A percentile compares a stretch with the other conserved stretches of the same genome.
Evolutionary conservation across 306 rosid species (phyloP).

Genomic region (Vicia faba): DNA sequence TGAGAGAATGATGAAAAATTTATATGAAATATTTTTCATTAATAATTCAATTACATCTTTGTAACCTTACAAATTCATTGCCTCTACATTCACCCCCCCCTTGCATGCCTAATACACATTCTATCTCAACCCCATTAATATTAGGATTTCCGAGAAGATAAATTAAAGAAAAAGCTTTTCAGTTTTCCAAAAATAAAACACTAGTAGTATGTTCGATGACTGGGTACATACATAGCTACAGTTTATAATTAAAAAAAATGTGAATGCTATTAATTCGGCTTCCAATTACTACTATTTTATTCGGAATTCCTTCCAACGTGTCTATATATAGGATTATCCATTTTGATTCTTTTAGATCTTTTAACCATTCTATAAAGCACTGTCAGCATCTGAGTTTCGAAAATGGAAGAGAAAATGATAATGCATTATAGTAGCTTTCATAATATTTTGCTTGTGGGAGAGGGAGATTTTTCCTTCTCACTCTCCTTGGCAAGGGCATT

Average conservation of each 20-base stretch:
- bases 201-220: background rate
- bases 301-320: background rate
- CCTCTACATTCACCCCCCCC: background rate
- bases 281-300: background rate
- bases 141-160: background rate
- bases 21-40: too few species aligned
- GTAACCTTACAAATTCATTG: background rate
- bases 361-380: background rate
- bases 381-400: background rate
- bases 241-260: background rate
- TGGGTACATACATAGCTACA: background rate
- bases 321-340: conserved; percentile 6
- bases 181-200: background rate
- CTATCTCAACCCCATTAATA: too few species aligned
- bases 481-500: conserved; percentile 47
- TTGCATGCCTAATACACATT: background rate
- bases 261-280: background rate
- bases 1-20: too few species aligned
- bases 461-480: conserved; percentile 53
- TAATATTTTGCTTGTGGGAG: conserved; percentile 46
- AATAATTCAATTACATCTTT: too few species aligned
- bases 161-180: background rate
- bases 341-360: background rate
- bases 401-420: conserved; percentile 30
- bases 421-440: conserved; percentile 36